A percentile compares a stretch with the other conserved stretches of the same genome.
These are phyloP conservation scores for Emericellopsis cladophorae DNA, from an alignment of 2,329 filamentous ascomycete species.

Conservation along the genomic window DNA sequence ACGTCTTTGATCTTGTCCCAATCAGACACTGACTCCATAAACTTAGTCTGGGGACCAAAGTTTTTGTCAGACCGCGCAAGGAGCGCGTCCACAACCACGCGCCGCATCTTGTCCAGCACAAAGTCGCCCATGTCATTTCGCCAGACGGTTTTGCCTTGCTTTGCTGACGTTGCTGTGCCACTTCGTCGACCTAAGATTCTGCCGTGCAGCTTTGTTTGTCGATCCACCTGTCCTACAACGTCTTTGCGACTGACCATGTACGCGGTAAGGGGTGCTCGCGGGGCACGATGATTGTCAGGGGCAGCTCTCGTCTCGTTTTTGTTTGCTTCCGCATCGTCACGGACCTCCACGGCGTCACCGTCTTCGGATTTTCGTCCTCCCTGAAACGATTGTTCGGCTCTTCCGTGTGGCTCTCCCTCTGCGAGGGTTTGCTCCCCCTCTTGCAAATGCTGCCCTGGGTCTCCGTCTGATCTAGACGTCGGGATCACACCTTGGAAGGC, in stretches of 20 bases:
- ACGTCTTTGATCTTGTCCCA: slow-evolving; percentile 30
- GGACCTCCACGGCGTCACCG: too few relatives aligned
- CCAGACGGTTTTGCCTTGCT: slow-evolving; percentile 9
- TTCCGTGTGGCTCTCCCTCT: too few relatives aligned
- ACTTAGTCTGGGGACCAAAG: slow-evolving; percentile 18
- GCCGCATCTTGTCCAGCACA: slow-evolving; percentile 36
- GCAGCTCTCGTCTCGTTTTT: slow-evolving; percentile 3
- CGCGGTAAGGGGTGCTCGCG: slow-evolving; percentile 9
- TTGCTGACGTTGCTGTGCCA: slow-evolving; percentile 12
- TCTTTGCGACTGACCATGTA: slow-evolving; percentile 17
- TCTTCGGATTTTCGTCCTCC: too few relatives aligned
- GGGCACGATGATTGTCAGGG: slow-evolving; percentile 21
- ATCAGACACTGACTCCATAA: slow-evolving; percentile 23
- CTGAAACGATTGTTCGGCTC: too few relatives aligned
- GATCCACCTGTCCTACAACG: slow-evolving; percentile 12
- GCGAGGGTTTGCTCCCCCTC: not conserved
- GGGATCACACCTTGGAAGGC: slow-evolving; percentile 13
- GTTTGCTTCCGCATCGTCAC: not conserved
- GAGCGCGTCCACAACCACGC: slow-evolving; percentile 31
- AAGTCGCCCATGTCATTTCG: slow-evolving; percentile 43
- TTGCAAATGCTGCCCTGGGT: not conserved
- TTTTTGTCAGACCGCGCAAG: slow-evolving; percentile 18
- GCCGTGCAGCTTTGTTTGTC: slow-evolving; percentile 3
- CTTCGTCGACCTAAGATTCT: slow-evolving; percentile 9
- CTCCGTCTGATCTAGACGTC: slow-evolving; percentile 1